Evolutionary conservation across 1,139 yeast species (phyloP), one percentile per base, ranked within the genome.

Genomic region (Lodderomyces metapsilosis): DNA sequence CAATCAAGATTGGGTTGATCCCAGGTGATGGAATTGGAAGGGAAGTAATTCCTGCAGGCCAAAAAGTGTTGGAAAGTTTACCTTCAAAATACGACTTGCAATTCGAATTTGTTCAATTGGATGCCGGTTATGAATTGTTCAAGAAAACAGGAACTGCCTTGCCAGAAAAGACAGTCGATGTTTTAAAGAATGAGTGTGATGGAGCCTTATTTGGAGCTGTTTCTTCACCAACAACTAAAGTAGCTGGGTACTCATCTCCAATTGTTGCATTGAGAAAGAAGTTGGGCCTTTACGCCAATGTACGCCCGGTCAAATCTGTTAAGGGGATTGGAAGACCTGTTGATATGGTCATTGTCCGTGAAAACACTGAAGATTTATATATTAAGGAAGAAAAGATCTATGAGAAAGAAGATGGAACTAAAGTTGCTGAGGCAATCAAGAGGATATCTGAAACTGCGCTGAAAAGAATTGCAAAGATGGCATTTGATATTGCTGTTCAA

Each of bases 11-110:
- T 46, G 78, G 78, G 25, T 77, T 92, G 59, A 89, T 92, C 57
- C 96, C 98, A 40, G 98, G 98, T 61, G 98, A 92, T 63, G 98
- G 98, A 50, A 92, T 92, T 57, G 98, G 98, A 43, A 82, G 88
- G 58, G 98, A 92, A 68, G 98, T 92, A 39, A 89, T 92, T 49
- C 98, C 98, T 48, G 86, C 98, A 38, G 98, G 98, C 57, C 78
- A 78, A 57, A 85, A 87, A 47, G 80, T 92, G 23, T 76, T 92
- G 54, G 92, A 91, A 66, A 83, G 82, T 48, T 77, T 92, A 46
- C 94, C 95, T 39, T 63, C 82, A 23, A 75, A 78, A 51, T 86
- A 75, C 58, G 94, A 86, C 39, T 77, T 92, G 52, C 74, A 80
- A 42, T 92, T 92, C 59, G 88, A 88, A 52, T 92, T 92, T 58